Percentiles rank a stretch among this genome's conserved stretches.
Evolutionary conservation across 73 alveolate genomes (phyloP).

Genomic region (Tetrahymena elliotti): DNA sequence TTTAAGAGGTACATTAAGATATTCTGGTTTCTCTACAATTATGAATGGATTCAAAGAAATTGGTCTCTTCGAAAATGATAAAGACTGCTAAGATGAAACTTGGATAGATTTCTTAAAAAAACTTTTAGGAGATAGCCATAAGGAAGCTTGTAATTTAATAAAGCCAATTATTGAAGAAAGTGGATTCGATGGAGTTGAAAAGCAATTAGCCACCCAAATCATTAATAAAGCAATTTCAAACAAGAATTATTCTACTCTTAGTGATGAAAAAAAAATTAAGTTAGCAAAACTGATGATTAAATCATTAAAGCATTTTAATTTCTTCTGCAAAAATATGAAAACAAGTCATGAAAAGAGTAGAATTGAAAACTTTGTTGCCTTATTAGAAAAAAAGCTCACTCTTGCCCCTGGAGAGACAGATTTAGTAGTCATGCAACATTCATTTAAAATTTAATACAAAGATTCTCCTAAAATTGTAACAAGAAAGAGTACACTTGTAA

Average conservation of each 20-base stretch:
- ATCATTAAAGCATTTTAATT: slow-evolving; percentile 35
- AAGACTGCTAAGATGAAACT: slow-evolving; percentile 46
- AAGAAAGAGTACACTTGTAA: slow-evolving; percentile 41
- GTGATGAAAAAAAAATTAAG: not conserved
- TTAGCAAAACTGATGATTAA: slow-evolving; percentile 4
- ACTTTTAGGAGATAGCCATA: not conserved
- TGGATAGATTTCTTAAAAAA: slow-evolving; percentile 23
- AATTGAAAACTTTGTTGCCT: slow-evolving; percentile 59
- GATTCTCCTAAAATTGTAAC: slow-evolving; percentile 30
- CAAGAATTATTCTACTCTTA: not conserved
- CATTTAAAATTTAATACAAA: slow-evolving; percentile 46
- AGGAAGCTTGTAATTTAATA: not conserved
- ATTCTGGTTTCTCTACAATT: slow-evolving; percentile 52
- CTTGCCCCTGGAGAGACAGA: slow-evolving; percentile 63
- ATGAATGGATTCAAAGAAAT: slow-evolving; percentile 68
- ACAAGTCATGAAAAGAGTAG: slow-evolving; percentile 32
- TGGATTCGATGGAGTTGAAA: not conserved
- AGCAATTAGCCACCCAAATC: not conserved
- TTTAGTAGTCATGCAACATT: slow-evolving; percentile 68
- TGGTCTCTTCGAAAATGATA: slow-evolving; percentile 61
- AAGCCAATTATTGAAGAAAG: not conserved
- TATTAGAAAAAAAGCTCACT: slow-evolving; percentile 43
- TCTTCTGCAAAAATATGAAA: slow-evolving; percentile 8
- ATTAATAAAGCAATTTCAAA: not conserved
- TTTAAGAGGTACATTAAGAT: slow-evolving; percentile 76